Evolutionary conservation across 2,329 filamentous ascomycete genomes (phyloP).

Genomic region (Talaromyces sp.): DNA sequence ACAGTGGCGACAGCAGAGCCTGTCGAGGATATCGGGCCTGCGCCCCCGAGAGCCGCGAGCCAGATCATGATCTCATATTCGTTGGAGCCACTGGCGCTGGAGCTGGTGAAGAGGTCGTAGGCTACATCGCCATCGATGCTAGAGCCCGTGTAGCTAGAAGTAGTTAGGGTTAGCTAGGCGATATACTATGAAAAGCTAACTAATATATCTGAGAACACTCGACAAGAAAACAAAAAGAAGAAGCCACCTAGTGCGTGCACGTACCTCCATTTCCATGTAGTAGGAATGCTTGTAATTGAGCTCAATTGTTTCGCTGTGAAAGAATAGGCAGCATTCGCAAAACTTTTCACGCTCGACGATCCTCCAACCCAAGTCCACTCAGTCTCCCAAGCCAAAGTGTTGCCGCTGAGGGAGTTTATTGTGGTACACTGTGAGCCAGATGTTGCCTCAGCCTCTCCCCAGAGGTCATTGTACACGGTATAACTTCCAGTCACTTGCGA

Average conservation of each 20-base stretch:
- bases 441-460: conserved; percentile 36
- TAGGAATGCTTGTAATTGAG: conserved; percentile 37
- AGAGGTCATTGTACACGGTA: conserved; percentile 51
- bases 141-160: conserved; percentile 42
- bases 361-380: conserved; percentile 42
- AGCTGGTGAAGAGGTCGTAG: conserved; percentile 57
- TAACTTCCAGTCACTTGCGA: conserved; percentile 35
- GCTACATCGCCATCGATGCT: conserved; percentile 53
- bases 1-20: conserved; percentile 49
- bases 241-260: not conserved
- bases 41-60: conserved; percentile 53
- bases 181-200: not conserved
- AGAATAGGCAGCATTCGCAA: conserved; percentile 38
- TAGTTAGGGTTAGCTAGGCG: conserved; percentile 6
- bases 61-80: conserved; percentile 65
- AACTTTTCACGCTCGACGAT: conserved; percentile 41
- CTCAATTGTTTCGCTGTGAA: conserved; percentile 30
- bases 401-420: conserved; percentile 30
- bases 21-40: conserved; percentile 49
- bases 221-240: not conserved
- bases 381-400: conserved; percentile 39
- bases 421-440: conserved; percentile 41
- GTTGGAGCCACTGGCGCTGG: conserved; percentile 39
- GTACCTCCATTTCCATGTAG: conserved; percentile 42
- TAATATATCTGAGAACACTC: not conserved